A percentile compares a stretch with the other conserved stretches of the same genome.
phyloP scores from a whole-genome alignment of 495 filamentous ascomycete genomes.

The Pyrenopolyporus hunteri region DNA sequence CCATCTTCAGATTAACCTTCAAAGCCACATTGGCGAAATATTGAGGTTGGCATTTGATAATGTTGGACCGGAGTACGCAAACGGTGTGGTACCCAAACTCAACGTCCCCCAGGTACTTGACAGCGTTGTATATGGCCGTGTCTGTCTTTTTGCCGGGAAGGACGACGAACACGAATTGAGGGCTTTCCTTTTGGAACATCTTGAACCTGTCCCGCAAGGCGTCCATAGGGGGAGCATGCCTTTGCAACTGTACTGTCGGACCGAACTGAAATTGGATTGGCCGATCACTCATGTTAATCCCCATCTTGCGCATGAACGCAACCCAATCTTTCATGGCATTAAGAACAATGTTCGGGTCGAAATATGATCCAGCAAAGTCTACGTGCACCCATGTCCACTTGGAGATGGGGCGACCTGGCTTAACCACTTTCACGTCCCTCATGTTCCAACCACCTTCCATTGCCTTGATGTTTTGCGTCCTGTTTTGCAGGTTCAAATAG shows the following conservation, averaged over 20 bases:
- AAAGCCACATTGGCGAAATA: constrained; percentile 78
- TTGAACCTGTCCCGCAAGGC: constrained; percentile 28
- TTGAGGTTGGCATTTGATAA: constrained; percentile 49
- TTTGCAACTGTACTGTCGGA: not conserved
- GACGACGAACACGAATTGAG: constrained; percentile 67
- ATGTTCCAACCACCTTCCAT: constrained; percentile 51
- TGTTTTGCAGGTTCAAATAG: constrained; percentile 50
- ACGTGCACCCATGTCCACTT: constrained; percentile 46
- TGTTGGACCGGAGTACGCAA: constrained; percentile 61
- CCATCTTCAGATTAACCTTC: constrained; percentile 87
- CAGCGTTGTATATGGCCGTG: constrained; percentile 62
- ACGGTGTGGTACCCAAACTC: constrained; percentile 68
- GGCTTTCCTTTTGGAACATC: constrained; percentile 30
- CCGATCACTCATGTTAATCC: constrained; percentile 39
- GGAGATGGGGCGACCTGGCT: constrained; percentile 37
- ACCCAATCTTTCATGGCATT: constrained; percentile 45
- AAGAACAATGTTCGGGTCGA: not conserved
- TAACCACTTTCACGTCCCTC: constrained; percentile 41
- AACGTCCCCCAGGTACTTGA: constrained; percentile 73
- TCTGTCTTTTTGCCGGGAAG: constrained; percentile 56
- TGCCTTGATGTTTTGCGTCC: constrained; percentile 1
- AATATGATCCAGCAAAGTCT: not conserved
- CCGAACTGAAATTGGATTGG: not conserved
- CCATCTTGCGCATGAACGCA: constrained; percentile 43
- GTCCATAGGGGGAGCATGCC: not conserved